Conservation (phyloP, 306 rosid species). For the Vigna nakashimae region DNA sequence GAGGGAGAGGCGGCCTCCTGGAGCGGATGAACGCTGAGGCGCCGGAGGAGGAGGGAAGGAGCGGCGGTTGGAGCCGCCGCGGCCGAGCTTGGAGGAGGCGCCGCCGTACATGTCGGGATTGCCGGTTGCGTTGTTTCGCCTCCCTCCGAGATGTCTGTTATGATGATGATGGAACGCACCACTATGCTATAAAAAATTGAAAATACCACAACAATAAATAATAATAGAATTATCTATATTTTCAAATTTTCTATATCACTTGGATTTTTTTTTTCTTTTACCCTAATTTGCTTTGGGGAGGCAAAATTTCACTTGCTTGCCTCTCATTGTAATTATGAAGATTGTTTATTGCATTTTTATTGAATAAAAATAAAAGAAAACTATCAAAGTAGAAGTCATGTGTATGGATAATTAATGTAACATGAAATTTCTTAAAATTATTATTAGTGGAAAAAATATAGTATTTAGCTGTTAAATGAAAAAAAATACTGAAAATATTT, state of each 20-base stretch:
- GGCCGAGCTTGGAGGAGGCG: constrained; percentile 82
- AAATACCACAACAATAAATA: constrained; percentile 1
- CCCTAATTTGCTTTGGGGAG: not conserved
- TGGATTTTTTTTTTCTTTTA: not conserved
- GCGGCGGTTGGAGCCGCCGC: constrained; percentile 72
- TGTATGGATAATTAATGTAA: too few species aligned
- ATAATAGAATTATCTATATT: not conserved
- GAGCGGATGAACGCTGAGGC: constrained; percentile 56
- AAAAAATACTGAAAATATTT: too few species aligned
- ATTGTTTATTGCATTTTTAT: too few species aligned
- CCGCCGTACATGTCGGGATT: constrained; percentile 74
- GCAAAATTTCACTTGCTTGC: too few species aligned
- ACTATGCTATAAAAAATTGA: not conserved
- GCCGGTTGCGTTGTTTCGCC: constrained; percentile 13
- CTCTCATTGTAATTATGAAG: too few species aligned
- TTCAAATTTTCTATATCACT: not conserved
- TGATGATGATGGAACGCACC: constrained; percentile 5
- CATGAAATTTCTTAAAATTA: too few species aligned
- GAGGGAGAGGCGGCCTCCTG: constrained; percentile 65
- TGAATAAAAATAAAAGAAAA: too few species aligned
- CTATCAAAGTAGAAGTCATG: too few species aligned
- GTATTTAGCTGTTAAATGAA: too few species aligned
- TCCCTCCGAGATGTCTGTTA: constrained; percentile 1
- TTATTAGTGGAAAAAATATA: too few species aligned
- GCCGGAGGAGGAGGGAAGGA: constrained; percentile 65